Percentiles rank a stretch among this genome's conserved stretches.
Evolutionary conservation across 257 asterid genomes (phyloP).

Genomic region (Solanum appendiculatum): DNA sequence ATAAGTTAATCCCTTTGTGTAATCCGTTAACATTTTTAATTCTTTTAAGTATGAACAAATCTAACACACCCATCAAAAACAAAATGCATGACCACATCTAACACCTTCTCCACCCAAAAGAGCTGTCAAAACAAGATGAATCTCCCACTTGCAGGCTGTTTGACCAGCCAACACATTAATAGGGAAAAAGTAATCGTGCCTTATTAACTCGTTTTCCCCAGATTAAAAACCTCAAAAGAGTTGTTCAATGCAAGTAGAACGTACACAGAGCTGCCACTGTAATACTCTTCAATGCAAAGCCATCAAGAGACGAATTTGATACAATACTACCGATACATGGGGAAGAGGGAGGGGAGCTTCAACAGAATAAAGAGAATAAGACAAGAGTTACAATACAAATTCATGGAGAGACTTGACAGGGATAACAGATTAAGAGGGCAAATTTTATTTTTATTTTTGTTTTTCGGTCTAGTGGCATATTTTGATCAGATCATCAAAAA

Average conservation of each 20-base stretch:
- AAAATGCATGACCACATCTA: neutral
- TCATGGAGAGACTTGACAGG: neutral
- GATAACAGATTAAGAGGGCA: neutral
- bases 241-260: neutral
- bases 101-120: neutral
- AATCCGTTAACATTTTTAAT: neutral
- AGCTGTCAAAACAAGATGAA: neutral
- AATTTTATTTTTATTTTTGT: neutral
- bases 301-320: neutral
- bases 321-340: neutral
- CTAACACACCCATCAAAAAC: neutral
- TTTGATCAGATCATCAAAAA: neutral
- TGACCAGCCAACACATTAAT: neutral
- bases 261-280: neutral
- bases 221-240: neutral
- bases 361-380: neutral
- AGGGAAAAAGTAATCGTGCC: neutral
- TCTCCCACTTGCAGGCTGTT: neutral
- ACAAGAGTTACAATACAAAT: neutral
- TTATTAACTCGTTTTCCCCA: neutral
- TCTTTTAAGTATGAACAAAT: neutral
- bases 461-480: neutral
- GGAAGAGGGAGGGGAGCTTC: neutral
- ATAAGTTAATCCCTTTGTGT: neutral
- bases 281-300: neutral